A percentile compares a stretch with the other conserved stretches of the same genome.
Conservation (phyloP, 371 early-diverging fungal genomes). For the Mucor mucedo region DNA sequence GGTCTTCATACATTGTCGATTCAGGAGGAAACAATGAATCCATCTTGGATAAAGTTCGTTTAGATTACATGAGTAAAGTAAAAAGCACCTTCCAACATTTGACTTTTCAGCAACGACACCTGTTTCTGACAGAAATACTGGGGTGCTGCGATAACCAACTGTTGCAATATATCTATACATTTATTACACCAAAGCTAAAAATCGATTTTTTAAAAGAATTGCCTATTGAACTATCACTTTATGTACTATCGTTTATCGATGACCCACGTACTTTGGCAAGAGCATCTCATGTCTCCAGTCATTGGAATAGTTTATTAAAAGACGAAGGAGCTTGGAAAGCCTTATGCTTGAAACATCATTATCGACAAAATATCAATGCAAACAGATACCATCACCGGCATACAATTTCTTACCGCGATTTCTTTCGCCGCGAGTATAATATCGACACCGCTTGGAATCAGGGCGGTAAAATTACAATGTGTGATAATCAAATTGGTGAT, state of each 20-base stretch:
- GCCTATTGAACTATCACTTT: conserved; percentile 72
- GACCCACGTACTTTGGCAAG: conserved; percentile 72
- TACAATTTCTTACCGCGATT: conserved; percentile 61
- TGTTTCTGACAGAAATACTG: conserved; percentile 41
- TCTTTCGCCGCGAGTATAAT: conserved; percentile 67
- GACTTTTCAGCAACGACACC: conserved; percentile 27
- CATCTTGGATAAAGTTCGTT: conserved; percentile 18
- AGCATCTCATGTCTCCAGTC: conserved; percentile 66
- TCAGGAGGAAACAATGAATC: conserved; percentile 8
- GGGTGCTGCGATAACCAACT: conserved; percentile 51
- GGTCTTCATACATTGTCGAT: conserved; percentile 24
- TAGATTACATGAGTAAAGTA: conserved; percentile 30
- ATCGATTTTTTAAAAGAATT: conserved; percentile 72
- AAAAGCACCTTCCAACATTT: conserved; percentile 39
- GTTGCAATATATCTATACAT: conserved; percentile 51
- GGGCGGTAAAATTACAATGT: conserved; percentile 60
- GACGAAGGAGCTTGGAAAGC: conserved; percentile 48
- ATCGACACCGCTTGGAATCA: conserved; percentile 73
- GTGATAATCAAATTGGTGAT: conserved; percentile 68
- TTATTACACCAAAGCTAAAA: conserved; percentile 66
- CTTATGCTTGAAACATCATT: conserved; percentile 43
- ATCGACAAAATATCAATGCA: conserved; percentile 7
- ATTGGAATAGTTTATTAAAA: conserved; percentile 74
- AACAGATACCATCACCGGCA: not conserved
- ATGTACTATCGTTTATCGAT: conserved; percentile 65